These are phyloP conservation scores for Afroboletus lepidellus DNA, from an alignment of 1,284 basidiomycete genomes.

Conservation along the genomic window DNA sequence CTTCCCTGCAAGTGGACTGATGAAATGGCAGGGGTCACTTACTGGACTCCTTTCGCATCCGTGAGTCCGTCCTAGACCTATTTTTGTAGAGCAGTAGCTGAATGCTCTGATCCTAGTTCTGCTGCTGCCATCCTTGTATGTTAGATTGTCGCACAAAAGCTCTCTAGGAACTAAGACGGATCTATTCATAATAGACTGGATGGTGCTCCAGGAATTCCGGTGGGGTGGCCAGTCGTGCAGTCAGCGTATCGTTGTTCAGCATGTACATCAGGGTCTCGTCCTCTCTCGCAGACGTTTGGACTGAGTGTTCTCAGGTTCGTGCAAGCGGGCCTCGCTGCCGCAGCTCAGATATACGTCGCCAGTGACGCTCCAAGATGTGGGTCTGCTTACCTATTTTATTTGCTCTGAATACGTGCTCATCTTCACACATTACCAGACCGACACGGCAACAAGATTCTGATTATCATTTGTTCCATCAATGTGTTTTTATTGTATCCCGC, in stretches of 20 bases:
- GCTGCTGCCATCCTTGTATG: constrained; percentile 39
- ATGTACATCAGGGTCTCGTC: constrained; percentile 36
- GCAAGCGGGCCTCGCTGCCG: constrained; percentile 48
- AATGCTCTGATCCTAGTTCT: constrained; percentile 9
- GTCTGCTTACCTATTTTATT: not conserved
- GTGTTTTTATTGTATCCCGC: constrained; percentile 42
- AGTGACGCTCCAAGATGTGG: constrained; percentile 49
- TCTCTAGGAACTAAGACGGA: no score
- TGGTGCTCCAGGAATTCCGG: constrained; percentile 59
- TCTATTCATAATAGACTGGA: constrained; percentile 41
- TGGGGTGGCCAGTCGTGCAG: constrained; percentile 52
- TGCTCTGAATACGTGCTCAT: no score
- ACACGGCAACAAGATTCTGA: constrained; percentile 47
- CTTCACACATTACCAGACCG: no score
- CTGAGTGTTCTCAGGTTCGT: constrained; percentile 36
- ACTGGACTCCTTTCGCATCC: constrained; percentile 17
- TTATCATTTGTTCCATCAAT: constrained; percentile 47
- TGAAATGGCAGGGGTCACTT: constrained; percentile 8
- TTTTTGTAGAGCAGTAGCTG: no score
- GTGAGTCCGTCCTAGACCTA: not conserved
- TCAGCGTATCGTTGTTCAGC: constrained; percentile 55
- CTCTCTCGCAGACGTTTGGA: not conserved
- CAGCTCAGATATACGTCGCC: constrained; percentile 45
- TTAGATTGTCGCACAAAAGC: no score
- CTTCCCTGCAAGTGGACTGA: not conserved